Conservation (phyloP, 1,284 basidiomycete species). For the Spongiforma sp. region DNA sequence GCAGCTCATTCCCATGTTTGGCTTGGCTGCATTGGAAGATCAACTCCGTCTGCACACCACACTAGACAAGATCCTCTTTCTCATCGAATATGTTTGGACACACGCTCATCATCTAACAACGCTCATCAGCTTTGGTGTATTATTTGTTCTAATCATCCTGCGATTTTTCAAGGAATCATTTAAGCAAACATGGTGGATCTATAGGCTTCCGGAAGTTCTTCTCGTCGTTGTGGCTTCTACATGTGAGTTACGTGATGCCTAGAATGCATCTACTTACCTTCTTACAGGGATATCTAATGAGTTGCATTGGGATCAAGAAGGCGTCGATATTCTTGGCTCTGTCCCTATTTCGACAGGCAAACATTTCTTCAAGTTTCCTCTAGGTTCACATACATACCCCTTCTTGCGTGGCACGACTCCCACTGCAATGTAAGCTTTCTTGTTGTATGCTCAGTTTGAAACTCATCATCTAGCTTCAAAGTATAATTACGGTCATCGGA, state of each 20-base stretch:
- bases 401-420: conserved; percentile 79
- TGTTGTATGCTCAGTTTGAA: background rate
- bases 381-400: conserved; percentile 61
- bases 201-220: conserved; percentile 86
- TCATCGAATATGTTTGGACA: conserved; percentile 65
- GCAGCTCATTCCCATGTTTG: conserved; percentile 84
- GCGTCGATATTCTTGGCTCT: conserved; percentile 83
- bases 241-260: conserved; percentile 50
- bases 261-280: background rate
- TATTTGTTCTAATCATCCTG: conserved; percentile 68
- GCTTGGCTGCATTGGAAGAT: conserved; percentile 65
- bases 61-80: conserved; percentile 78
- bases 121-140: conserved; percentile 70
- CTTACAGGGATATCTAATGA: conserved; percentile 68
- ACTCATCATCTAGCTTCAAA: conserved; percentile 31
- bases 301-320: conserved; percentile 78
- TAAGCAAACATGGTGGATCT: conserved; percentile 62
- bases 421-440: conserved; percentile 67
- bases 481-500: conserved; percentile 77
- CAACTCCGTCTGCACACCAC: conserved; percentile 64
- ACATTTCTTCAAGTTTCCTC: conserved; percentile 71
- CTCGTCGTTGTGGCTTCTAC: conserved; percentile 81
- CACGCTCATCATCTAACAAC: conserved; percentile 71
- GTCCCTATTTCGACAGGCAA: conserved; percentile 67
- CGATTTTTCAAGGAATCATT: conserved; percentile 59